Evolutionary conservation across 257 asterid genomes (phyloP), one percentile per base, ranked within the genome.

Genomic region (Solanum peruvianum): DNA sequence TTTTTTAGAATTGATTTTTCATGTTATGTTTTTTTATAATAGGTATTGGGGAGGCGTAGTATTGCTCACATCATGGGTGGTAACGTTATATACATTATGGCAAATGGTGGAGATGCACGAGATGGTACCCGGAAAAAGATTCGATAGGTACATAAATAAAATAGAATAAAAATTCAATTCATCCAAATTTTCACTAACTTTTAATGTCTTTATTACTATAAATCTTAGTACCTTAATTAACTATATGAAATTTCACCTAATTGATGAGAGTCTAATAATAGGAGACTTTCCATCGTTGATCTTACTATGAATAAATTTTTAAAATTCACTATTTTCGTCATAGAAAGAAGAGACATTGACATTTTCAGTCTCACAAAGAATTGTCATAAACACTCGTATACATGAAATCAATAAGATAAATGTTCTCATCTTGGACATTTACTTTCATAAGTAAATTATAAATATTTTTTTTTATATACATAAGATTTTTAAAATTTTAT

Each of bases 11-110:
- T 62, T 27, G 5, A 12, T 12, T 66, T 64, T 25, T 66, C 10
- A 1, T 66, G 2, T 25, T 66, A 10, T 25, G 0, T 64, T 66
- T 25, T 25, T 9, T 71, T 33, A 35, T 71, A 35, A 35, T 77
- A 93, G 95, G 94, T 94, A 93, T 18, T 93, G 94, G 7, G 95
- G 95, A 44, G 20, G 86, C 0, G 56, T 92, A 0, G 67, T 91
- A 91, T 87, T 72, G 18, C 4, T 72, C 4, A 14, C 12, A 37
- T 72, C 81, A 37, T 72, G 81, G 81, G 49, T 37, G 49, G 49
- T 72, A 20, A 72, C 81, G 0, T 72, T 72, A 37, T 72, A 72
- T 37, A 72, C 81, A 8, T 37, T 72, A 72, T 72, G 81, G 81
- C 81, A 72, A 72, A 72, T 72, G 81, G 81, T 72, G 49, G 81